Base-by-base conservation (phyloP, 768 basidiomycete species). In the Trametes villosa region DNA sequence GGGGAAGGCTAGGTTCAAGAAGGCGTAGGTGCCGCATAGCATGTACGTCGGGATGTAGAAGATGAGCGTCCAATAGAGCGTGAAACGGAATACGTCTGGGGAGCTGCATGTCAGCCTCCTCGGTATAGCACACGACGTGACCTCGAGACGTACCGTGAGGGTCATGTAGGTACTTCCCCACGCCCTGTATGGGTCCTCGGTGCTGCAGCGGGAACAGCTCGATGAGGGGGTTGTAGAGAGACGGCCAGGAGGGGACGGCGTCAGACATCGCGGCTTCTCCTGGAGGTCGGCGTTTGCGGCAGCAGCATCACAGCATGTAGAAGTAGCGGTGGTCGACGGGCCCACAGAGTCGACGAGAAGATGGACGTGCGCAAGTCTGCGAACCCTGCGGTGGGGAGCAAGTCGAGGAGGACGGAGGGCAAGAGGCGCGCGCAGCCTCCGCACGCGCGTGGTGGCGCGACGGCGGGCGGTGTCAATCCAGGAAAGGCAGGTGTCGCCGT, bases 61-160 rank as follows among this genome's bases (percentile, higher is more conserved):
- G 27, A 81, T 70, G n/a, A 81, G 56, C 1, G 78, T 78, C 80
- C 80, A 81, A 64, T 79, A 81, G 12, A 82, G 71, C 11, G 79
- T 81, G 69, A 81, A 81, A 13, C 64, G 71, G 65, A 79, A 81
- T 45, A 82, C 63, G 44, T 78, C 80, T 81, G 29, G 3, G 44
- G 9, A 15, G 31, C 31, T 11, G 11, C 2, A 31, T 27, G 33
- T 57, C 47, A 41, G 27, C 18, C 20, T 45, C 34, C n/a, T 44
- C n/a, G 34, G 45, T 20, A 9, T 30, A 18, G 9, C 22, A 24
- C 24, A 18, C 31, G 29, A 8, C 9, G 8, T 20, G 40, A 12
- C 20, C 9, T 8, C 2, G 12, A n/a, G 3, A 60, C 69, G 17
- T 34, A 77, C 79, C 76, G 24, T 68, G 66, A 2, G 71, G 50